Percentiles rank a stretch among this genome's conserved stretches.
Evolutionary conservation across 352 stramenopile genomes (phyloP).

Genomic region (Blastocystis sp.): DNA sequence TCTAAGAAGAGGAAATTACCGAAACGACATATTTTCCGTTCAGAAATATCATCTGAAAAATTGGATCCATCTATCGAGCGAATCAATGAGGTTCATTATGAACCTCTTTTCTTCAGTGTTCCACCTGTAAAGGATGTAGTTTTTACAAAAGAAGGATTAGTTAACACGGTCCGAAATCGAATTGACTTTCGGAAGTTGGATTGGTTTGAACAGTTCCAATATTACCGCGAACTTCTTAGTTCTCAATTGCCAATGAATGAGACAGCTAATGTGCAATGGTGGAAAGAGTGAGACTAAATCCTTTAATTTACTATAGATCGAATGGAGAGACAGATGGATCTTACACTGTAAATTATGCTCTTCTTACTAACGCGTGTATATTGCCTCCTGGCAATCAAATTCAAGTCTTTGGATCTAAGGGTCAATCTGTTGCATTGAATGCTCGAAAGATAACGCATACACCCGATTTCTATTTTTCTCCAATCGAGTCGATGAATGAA

Average conservation of each 20-base stretch:
- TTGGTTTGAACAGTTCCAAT: conserved; percentile 55
- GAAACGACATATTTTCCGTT: not conserved
- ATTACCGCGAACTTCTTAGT: conserved; percentile 13
- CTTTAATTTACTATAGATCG: not conserved
- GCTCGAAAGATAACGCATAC: not conserved
- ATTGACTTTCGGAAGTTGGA: conserved; percentile 35
- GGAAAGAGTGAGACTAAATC: not conserved
- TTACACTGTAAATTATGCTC: not conserved
- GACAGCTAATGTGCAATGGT: not conserved
- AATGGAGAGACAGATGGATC: not conserved
- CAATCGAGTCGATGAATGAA: not conserved
- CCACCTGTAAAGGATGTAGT: not conserved
- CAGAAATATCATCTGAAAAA: not conserved
- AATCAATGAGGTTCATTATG: conserved; percentile 17
- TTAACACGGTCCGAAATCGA: not conserved
- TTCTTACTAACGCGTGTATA: conserved; percentile 18
- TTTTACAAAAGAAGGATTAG: not conserved
- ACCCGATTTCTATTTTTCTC: conserved; percentile 33
- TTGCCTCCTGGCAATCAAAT: not conserved
- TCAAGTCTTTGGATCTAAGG: not conserved
- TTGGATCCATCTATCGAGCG: not conserved
- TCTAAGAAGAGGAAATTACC: not conserved
- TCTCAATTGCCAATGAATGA: not conserved
- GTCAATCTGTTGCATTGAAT: not conserved
- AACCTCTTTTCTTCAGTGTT: not conserved